Conservation (phyloP, 805 yeast species). For the Candida manassasensis region DNA sequence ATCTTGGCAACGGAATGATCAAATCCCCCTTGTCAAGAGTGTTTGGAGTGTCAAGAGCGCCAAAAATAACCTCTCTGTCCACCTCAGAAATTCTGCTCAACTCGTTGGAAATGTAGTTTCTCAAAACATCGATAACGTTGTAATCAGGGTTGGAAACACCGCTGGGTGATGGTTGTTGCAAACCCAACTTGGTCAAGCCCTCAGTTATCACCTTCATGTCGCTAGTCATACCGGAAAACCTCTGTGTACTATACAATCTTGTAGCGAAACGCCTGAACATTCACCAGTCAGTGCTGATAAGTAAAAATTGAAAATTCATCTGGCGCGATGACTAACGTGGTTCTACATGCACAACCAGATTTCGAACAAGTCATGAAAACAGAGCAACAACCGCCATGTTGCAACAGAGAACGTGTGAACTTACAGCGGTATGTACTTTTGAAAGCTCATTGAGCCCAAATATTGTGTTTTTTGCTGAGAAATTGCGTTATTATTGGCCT, state of each 20-base stretch:
- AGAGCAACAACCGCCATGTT: too few species aligned
- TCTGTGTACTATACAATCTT: slow-evolving; percentile 4
- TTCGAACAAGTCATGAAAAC: too few species aligned
- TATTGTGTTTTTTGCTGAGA: too few species aligned
- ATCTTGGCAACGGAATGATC: slow-evolving; percentile 86
- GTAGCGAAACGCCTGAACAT: slow-evolving; percentile 1
- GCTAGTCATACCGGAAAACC: slow-evolving; percentile 9
- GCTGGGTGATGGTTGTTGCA: slow-evolving; percentile 37
- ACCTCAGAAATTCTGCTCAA: slow-evolving; percentile 71
- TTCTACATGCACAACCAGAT: neutral
- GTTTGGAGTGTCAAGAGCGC: slow-evolving; percentile 83
- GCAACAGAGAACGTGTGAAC: too few species aligned
- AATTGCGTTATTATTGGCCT: too few species aligned
- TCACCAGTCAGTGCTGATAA: neutral
- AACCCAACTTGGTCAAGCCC: slow-evolving; percentile 33
- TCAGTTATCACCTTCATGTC: slow-evolving; percentile 24
- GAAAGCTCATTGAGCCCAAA: too few species aligned
- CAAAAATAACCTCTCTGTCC: slow-evolving; percentile 61
- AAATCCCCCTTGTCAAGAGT: slow-evolving; percentile 90
- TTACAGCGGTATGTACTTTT: too few species aligned
- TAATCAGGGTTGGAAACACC: slow-evolving; percentile 68
- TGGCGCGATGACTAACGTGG: neutral
- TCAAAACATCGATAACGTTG: slow-evolving; percentile 82
- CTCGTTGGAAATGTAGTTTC: slow-evolving; percentile 83
- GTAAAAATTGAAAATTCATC: neutral